phyloP scores from a whole-genome alignment of 345 rosid species.

The Rhizophora apiculata region DNA sequence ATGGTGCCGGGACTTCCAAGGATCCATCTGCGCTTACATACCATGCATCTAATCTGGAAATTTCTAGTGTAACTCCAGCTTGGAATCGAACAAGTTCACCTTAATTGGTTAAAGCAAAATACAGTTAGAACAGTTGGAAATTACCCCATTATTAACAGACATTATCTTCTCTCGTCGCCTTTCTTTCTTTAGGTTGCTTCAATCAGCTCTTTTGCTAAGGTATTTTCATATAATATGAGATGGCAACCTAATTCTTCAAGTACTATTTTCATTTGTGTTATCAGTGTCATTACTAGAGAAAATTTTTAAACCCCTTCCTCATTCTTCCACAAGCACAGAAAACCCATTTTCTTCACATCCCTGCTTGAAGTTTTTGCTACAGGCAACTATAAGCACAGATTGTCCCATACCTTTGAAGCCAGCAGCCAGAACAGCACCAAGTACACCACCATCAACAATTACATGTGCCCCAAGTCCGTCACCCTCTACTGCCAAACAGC shows the following conservation, averaged over 20 bases:
- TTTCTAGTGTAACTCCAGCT: slow-evolving; percentile 87
- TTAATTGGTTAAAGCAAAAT: slow-evolving; percentile 25
- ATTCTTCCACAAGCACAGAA: too few relatives aligned
- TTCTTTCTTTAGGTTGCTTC: too few relatives aligned
- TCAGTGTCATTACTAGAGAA: too few relatives aligned
- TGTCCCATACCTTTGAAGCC: slow-evolving; percentile 78
- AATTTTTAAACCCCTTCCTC: too few relatives aligned
- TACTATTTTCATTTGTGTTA: too few relatives aligned
- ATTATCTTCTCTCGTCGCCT: background rate
- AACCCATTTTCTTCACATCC: too few relatives aligned
- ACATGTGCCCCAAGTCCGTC: slow-evolving; percentile 74
- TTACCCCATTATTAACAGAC: background rate
- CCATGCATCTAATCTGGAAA: slow-evolving; percentile 94
- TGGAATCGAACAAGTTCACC: slow-evolving; percentile 94
- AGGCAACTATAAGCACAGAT: background rate
- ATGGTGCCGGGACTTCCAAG: slow-evolving; percentile 72
- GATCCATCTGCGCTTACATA: slow-evolving; percentile 69
- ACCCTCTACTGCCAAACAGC: slow-evolving; percentile 84
- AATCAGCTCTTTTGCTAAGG: too few relatives aligned
- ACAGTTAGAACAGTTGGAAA: slow-evolving; percentile 3
- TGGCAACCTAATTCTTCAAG: too few relatives aligned
- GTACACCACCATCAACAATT: slow-evolving; percentile 72
- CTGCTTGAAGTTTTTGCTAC: background rate
- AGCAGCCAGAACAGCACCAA: slow-evolving; percentile 77
- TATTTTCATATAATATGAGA: too few relatives aligned